Evolutionary conservation across 371 early-diverging fungal genomes (phyloP).

Genomic region (Mortierella polycephala): DNA sequence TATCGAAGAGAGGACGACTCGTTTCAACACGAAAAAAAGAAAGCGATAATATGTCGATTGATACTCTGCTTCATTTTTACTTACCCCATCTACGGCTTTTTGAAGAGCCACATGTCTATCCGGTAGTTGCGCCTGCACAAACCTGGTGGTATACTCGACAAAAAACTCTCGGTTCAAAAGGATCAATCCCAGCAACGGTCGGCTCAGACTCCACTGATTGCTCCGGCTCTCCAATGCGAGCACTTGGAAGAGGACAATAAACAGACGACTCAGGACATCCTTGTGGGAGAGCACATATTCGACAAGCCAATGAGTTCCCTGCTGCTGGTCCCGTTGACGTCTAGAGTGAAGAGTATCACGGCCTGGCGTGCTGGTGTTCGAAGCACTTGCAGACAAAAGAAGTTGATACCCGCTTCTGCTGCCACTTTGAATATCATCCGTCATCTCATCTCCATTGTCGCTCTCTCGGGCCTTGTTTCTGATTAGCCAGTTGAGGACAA

Average conservation of each 20-base stretch:
- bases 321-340: slow-evolving; percentile 13
- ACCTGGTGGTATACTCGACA: slow-evolving; percentile 69
- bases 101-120: slow-evolving; percentile 76
- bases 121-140: slow-evolving; percentile 78
- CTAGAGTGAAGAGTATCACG: not conserved
- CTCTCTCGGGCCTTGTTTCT: slow-evolving; percentile 45
- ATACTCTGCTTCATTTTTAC: not conserved
- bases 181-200: slow-evolving; percentile 84
- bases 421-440: not conserved
- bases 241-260: slow-evolving; percentile 74
- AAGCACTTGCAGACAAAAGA: not conserved
- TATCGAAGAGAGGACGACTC: too few relatives aligned
- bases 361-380: too few relatives aligned
- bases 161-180: slow-evolving; percentile 77
- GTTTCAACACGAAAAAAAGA: too few relatives aligned
- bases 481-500: slow-evolving; percentile 73
- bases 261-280: slow-evolving; percentile 68
- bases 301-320: slow-evolving; percentile 64
- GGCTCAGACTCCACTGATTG: slow-evolving; percentile 85
- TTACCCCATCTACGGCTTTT: slow-evolving; percentile 61
- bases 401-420: not conserved
- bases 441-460: slow-evolving; percentile 25
- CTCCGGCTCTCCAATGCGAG: slow-evolving; percentile 83
- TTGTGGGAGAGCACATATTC: slow-evolving; percentile 64
- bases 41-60: not conserved